These are phyloP conservation scores for Nannochloropsis oceanica DNA, from an alignment of 108 stramenopile species.

Conservation along the genomic window DNA sequence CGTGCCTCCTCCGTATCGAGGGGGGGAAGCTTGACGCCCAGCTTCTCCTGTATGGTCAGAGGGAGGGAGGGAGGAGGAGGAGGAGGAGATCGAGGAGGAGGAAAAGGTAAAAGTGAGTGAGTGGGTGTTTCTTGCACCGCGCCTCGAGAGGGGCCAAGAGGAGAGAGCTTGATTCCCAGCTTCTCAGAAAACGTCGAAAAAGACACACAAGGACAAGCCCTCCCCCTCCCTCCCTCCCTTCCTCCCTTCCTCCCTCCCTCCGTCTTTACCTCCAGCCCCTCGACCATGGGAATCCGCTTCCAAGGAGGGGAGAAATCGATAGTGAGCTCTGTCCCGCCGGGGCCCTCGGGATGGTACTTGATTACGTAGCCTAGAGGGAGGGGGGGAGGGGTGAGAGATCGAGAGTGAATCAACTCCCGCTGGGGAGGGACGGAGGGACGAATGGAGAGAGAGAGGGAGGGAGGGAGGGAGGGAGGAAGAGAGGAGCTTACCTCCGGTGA, in stretches of 20 bases:
- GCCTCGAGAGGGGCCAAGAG: conserved; percentile 43
- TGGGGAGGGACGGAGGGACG: not conserved
- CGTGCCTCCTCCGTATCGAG: conserved; percentile 61
- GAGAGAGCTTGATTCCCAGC: conserved; percentile 64
- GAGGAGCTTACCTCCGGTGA: conserved; percentile 53
- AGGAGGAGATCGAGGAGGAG: not conserved
- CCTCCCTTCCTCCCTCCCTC: not conserved
- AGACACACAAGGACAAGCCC: not conserved
- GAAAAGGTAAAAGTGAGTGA: not conserved
- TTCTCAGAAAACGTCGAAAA: conserved; percentile 17
- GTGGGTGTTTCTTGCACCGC: too few species aligned
- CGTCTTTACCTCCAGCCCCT: conserved; percentile 56
- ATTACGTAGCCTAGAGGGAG: conserved; percentile 31
- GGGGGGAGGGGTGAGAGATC: not conserved
- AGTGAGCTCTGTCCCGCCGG: conserved; percentile 44
- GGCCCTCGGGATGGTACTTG: conserved; percentile 83
- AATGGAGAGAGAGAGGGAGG: not conserved
- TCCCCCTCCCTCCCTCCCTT: not conserved
- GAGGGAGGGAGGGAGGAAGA: not conserved
- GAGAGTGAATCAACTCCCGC: not conserved
- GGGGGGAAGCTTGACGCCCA: conserved; percentile 61
- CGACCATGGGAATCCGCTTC: conserved; percentile 88
- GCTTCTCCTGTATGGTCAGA: conserved; percentile 32
- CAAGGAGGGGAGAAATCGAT: conserved; percentile 97
- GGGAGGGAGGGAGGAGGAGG: not conserved